Percentiles rank a stretch among this genome's conserved stretches.
These are phyloP conservation scores for Arthrinium puccinioides DNA, from an alignment of 2,329 filamentous ascomycete genomes.

Conservation along the genomic window DNA sequence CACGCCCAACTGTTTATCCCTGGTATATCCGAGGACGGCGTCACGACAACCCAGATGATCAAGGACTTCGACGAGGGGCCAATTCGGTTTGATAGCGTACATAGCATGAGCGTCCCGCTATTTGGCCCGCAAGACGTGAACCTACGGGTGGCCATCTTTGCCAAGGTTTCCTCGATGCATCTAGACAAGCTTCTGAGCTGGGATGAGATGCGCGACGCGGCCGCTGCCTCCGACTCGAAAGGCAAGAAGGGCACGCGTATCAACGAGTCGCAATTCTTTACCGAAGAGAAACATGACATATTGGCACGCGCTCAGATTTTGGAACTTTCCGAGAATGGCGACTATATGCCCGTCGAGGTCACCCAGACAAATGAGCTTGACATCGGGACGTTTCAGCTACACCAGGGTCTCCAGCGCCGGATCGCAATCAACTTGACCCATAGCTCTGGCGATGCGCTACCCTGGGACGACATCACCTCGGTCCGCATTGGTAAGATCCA, in stretches of 20 bases:
- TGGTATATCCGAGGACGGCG: slow-evolving; percentile 80
- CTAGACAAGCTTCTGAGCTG: slow-evolving; percentile 95
- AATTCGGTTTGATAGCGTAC: slow-evolving; percentile 92
- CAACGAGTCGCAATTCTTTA: slow-evolving; percentile 86
- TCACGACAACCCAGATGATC: slow-evolving; percentile 93
- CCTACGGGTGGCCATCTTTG: slow-evolving; percentile 83
- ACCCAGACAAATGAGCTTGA: slow-evolving; percentile 79
- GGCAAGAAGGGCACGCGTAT: slow-evolving; percentile 60
- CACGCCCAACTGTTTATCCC: slow-evolving; percentile 97
- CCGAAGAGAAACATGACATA: slow-evolving; percentile 88
- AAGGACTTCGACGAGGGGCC: slow-evolving; percentile 88
- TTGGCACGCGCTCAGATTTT: slow-evolving; percentile 83
- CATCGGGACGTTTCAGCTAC: slow-evolving; percentile 85
- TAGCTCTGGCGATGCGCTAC: slow-evolving; percentile 78
- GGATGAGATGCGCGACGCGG: slow-evolving; percentile 92
- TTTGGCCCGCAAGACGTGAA: slow-evolving; percentile 67
- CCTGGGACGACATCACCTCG: slow-evolving; percentile 76
- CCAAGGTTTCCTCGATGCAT: slow-evolving; percentile 86
- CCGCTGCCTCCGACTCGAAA: slow-evolving; percentile 49
- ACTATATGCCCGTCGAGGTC: slow-evolving; percentile 89
- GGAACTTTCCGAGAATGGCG: slow-evolving; percentile 84
- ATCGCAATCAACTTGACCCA: slow-evolving; percentile 86
- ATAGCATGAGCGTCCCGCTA: slow-evolving; percentile 91
- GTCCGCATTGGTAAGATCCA: slow-evolving; percentile 76
- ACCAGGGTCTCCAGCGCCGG: slow-evolving; percentile 86